Base-by-base conservation (phyloP, 257 asterid genomes). In the Solanum appendiculatum region DNA sequence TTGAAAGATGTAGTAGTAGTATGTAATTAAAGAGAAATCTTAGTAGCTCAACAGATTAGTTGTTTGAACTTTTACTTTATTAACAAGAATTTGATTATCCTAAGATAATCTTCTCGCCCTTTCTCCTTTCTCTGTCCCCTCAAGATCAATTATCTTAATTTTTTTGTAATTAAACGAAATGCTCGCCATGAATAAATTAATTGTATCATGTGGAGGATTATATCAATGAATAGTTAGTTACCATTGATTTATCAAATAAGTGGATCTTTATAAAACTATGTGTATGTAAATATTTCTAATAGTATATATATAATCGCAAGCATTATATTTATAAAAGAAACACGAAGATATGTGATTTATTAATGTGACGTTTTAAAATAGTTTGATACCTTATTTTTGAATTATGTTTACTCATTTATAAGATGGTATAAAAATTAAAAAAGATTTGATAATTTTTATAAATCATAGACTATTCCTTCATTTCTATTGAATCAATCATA, bases 391-490 rank as follows among this genome's bases (percentile, higher is more conserved):
- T 63, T n/a, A n/a, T 63, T 23, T 63, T 3, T n/a, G 5, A 60
- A 60, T 10, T 10, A 5, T n/a, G 0, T n/a, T 63, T n/a, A 21
- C 10, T n/a, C 27, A 63, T 63, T 63, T n/a, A n/a, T 0, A 60
- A 60, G 0, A 60, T 60, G n/a, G 2, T 10, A 60, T 60, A n/a
- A n/a, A 27, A 12, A 60, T 23, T 23, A 10, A n/a, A 60, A 0
- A 1, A 9, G 1, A 4, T 23, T 60, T 23, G 9, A 58, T 58
- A 23, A 6, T 23, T 58, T 23, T 58, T 3, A 23, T 23, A 58
- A 58, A 21, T 23, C 0, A 2, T 58, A 16, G 1, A 2, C 60
- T 51, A 1, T 20, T 51, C 3, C 9, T 1, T 51, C 23, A 0
- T 16, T 16, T 51, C 9, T 51, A 16, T 51, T 1, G 2, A 18